Evolutionary conservation across 2,329 filamentous ascomycete species (phyloP).

Genomic region (Penicillium expansum): DNA sequence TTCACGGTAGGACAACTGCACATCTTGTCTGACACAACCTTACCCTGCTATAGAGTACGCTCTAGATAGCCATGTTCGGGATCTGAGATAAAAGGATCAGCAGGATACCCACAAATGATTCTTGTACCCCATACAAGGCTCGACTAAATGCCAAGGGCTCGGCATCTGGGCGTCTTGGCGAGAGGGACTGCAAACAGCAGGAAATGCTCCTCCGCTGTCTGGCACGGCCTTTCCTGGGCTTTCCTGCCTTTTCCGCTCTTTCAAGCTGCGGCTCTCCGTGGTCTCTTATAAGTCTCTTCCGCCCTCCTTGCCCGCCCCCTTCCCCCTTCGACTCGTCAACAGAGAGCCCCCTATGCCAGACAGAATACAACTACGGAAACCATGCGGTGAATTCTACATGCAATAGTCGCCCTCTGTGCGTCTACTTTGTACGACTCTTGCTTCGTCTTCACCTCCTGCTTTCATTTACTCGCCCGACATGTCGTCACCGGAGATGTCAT

Average conservation of each 20-base stretch:
- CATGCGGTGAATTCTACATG: conserved; percentile 23
- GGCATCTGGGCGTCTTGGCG: conserved; percentile 33
- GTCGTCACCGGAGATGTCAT: conserved; percentile 37
- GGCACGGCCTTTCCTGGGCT: conserved; percentile 23
- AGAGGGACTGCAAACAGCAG: conserved; percentile 24
- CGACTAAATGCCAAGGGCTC: conserved; percentile 31
- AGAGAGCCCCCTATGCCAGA: conserved; percentile 7
- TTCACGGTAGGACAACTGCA: not conserved
- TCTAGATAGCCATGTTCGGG: not conserved
- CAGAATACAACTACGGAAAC: conserved; percentile 10
- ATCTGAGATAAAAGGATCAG: not conserved
- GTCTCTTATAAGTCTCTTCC: conserved; percentile 16
- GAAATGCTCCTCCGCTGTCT: conserved; percentile 23
- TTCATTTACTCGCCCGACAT: conserved; percentile 21
- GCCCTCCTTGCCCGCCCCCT: conserved; percentile 7
- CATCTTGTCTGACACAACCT: conserved; percentile 5
- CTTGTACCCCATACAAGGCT: conserved; percentile 7
- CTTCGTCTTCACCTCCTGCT: conserved; percentile 12
- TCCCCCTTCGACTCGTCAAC: conserved; percentile 9
- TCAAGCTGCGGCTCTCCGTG: conserved; percentile 13
- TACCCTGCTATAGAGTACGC: not conserved
- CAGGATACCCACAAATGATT: not conserved
- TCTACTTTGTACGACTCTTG: conserved; percentile 17
- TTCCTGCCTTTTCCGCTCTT: conserved; percentile 24
- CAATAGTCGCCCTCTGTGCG: conserved; percentile 22